phyloP scores from a whole-genome alignment of 106 monocot genomes.

The Allium cepa region DNA sequence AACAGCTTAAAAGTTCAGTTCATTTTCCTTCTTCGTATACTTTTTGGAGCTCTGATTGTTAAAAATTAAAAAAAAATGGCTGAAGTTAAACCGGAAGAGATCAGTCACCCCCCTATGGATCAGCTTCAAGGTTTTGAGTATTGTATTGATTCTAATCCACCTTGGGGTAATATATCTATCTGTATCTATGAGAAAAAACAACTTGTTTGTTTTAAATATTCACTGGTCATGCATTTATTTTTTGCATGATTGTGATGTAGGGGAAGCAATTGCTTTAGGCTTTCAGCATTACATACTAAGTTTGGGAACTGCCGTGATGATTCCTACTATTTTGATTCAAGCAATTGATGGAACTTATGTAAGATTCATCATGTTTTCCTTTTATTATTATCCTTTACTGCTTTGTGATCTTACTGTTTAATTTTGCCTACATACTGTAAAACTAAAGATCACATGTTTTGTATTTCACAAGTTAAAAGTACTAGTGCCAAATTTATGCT shows the following conservation, averaged over 20 bases:
- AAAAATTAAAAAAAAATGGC: constrained; percentile 18
- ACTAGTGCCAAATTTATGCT: no score
- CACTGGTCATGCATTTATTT: neutral
- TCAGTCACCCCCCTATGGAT: constrained; percentile 83
- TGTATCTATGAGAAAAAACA: neutral
- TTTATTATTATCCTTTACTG: neutral
- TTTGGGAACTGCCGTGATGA: constrained; percentile 92
- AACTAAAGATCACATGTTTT: no score
- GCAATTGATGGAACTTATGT: constrained; percentile 59
- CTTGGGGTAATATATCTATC: constrained; percentile 45
- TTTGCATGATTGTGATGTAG: constrained; percentile 3
- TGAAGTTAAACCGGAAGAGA: constrained; percentile 78
- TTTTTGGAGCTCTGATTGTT: neutral
- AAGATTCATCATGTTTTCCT: constrained; percentile 9
- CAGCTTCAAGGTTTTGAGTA: constrained; percentile 95
- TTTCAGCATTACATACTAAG: constrained; percentile 93
- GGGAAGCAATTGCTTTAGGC: constrained; percentile 23
- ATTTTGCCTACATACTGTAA: no score
- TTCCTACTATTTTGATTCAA: constrained; percentile 56
- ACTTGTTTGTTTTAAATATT: neutral
- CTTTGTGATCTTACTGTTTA: no score
- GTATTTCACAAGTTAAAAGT: no score
- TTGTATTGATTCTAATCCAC: constrained; percentile 95
- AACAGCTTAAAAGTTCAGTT: neutral
- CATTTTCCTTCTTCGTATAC: neutral